Conservation (phyloP, 208 protist genomes). For the Leishmania turanica region DNA sequence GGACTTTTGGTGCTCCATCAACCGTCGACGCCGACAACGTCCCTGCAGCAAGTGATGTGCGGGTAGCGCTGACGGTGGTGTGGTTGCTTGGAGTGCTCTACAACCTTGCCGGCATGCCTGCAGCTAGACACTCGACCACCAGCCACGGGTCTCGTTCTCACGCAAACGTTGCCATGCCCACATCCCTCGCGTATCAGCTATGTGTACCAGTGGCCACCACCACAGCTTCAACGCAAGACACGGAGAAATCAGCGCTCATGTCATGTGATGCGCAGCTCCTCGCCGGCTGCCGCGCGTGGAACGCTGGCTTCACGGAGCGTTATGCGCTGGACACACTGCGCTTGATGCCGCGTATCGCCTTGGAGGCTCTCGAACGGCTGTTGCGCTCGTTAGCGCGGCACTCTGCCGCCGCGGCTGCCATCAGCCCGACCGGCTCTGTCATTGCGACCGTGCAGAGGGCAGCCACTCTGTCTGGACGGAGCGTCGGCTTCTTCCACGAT, state of each 20-base stretch:
- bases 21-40: not conserved
- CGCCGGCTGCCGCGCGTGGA: constrained; percentile 10
- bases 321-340: constrained; percentile 28
- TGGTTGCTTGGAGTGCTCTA: constrained; percentile 11
- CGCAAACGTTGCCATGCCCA: not conserved
- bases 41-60: not conserved
- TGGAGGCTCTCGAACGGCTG: constrained; percentile 32
- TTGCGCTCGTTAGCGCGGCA: constrained; percentile 1
- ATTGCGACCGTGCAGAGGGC: not conserved
- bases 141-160: not conserved
- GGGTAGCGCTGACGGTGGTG: constrained; percentile 4
- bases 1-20: not conserved
- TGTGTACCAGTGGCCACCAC: constrained; percentile 11
- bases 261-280: not conserved
- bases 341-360: constrained; percentile 30
- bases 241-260: not conserved
- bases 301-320: constrained; percentile 31
- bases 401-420: not conserved
- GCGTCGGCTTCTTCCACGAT: not conserved
- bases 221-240: not conserved
- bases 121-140: not conserved
- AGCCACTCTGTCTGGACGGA: not conserved
- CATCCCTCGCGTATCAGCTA: constrained; percentile 15
- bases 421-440: not conserved
- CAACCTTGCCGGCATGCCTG: not conserved